Evolutionary conservation across 768 basidiomycete genomes (phyloP).

Genomic region (Candolleomyces aberdarensis): DNA sequence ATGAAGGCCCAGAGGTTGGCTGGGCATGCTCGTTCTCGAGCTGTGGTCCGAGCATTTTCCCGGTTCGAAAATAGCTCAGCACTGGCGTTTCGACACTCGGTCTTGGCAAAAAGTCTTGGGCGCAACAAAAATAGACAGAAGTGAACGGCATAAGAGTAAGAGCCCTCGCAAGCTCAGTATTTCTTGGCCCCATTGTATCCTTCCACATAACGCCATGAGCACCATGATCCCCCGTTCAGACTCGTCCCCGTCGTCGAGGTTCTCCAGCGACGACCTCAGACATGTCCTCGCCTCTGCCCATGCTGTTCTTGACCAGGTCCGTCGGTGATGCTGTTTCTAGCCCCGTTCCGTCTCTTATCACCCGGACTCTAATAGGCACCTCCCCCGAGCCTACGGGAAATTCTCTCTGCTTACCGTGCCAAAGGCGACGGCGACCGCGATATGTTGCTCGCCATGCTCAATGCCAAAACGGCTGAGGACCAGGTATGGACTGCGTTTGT

Average conservation of each 20-base stretch:
- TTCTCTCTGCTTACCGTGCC: slow-evolving; percentile 78
- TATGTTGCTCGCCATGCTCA: slow-evolving; percentile 86
- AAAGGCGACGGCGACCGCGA: slow-evolving; percentile 92
- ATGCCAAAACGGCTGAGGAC: slow-evolving; percentile 91
- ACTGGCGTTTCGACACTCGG: slow-evolving; percentile 19
- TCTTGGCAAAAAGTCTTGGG: slow-evolving; percentile 50
- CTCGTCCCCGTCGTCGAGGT: slow-evolving; percentile 22
- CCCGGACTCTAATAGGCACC: slow-evolving; percentile 46
- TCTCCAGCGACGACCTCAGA: slow-evolving; percentile 29
- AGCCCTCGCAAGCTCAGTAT: slow-evolving; percentile 30
- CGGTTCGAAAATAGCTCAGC: slow-evolving; percentile 39
- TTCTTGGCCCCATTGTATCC: slow-evolving; percentile 38
- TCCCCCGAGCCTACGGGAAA: slow-evolving; percentile 81
- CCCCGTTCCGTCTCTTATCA: slow-evolving; percentile 15
- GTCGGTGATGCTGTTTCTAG: slow-evolving; percentile 8
- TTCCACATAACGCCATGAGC: slow-evolving; percentile 33
- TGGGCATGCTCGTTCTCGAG: slow-evolving; percentile 3
- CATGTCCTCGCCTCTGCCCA: slow-evolving; percentile 37
- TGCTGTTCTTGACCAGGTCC: slow-evolving; percentile 41
- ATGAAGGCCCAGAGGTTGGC: neutral
- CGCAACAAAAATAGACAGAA: slow-evolving; percentile 41
- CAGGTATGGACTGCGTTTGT: slow-evolving; percentile 52
- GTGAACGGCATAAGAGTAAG: slow-evolving; percentile 44
- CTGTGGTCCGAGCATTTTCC: slow-evolving; percentile 32
- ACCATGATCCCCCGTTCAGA: slow-evolving; percentile 26